Conservation (phyloP, 306 rosid species). For the Aeschynomene evenia region DNA sequence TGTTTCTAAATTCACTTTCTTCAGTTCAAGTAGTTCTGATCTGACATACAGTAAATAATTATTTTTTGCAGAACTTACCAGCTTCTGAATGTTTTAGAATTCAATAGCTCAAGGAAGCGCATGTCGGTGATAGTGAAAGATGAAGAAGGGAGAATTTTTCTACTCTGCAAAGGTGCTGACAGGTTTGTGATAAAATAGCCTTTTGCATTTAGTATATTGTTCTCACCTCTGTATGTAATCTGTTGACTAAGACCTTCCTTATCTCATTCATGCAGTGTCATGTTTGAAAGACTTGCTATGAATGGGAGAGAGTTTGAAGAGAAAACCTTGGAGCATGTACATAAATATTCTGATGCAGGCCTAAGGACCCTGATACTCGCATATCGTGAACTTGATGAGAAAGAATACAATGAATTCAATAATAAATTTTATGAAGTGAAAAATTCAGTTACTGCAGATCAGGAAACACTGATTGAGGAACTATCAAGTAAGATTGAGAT, state of each 20-base stretch:
- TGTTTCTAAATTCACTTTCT: not conserved
- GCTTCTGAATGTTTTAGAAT: conserved; percentile 82
- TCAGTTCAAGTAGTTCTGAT: conserved; percentile 8
- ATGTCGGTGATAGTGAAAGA: conserved; percentile 86
- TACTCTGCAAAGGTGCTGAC: conserved; percentile 90
- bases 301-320: conserved; percentile 61
- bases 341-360: conserved; percentile 78
- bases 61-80: conserved; percentile 53
- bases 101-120: conserved; percentile 75
- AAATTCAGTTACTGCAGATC: conserved; percentile 57
- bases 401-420: conserved; percentile 57
- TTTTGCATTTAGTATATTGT: conserved; percentile 15
- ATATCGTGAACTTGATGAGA: conserved; percentile 68
- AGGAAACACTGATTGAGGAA: conserved; percentile 61
- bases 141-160: conserved; percentile 57
- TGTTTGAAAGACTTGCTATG: conserved; percentile 73
- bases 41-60: not conserved
- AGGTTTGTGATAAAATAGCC: conserved; percentile 48
- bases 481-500: conserved; percentile 61
- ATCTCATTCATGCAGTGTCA: conserved; percentile 58
- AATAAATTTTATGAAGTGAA: conserved; percentile 51
- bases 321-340: conserved; percentile 61
- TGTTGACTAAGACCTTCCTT: conserved; percentile 17
- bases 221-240: conserved; percentile 18
- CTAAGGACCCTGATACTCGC: conserved; percentile 77